Conservation (phyloP, 768 basidiomycete species). For the Chalciporus chontae region DNA sequence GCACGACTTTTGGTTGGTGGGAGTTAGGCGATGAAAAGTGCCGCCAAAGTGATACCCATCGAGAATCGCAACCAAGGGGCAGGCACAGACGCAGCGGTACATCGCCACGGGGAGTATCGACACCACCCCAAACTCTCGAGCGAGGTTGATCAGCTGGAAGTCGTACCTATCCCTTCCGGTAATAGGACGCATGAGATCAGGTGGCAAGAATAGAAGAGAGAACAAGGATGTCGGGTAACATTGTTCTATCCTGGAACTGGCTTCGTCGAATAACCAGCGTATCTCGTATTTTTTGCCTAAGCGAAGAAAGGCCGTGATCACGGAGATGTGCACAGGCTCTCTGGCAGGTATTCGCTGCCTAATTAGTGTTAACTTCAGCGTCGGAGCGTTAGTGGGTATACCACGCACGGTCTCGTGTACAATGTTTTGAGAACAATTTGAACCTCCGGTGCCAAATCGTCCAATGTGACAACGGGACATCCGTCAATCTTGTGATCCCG, state of each 20-base stretch:
- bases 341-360: conserved; percentile 21
- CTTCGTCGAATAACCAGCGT: conserved; percentile 21
- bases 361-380: conserved; percentile 5
- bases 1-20: conserved; percentile 22
- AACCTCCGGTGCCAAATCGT: conserved; percentile 19
- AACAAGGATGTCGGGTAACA: conserved; percentile 25
- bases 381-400: background rate
- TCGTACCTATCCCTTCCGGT: conserved; percentile 23
- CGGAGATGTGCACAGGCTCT: conserved; percentile 19
- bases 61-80: conserved; percentile 18
- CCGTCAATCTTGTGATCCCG: conserved; percentile 20
- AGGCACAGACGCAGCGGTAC: conserved; percentile 20
- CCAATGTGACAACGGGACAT: conserved; percentile 20
- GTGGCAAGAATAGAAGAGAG: conserved; percentile 22
- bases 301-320: conserved; percentile 21
- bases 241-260: conserved; percentile 16
- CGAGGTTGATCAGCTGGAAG: conserved; percentile 24
- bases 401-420: conserved; percentile 22
- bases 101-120: conserved; percentile 23
- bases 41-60: conserved; percentile 24
- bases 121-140: conserved; percentile 20
- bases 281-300: conserved; percentile 25
- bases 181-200: conserved; percentile 18
- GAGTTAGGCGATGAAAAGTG: conserved; percentile 13
- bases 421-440: conserved; percentile 25